These are phyloP conservation scores for Paramyrothecium sp. DNA, from an alignment of 2,329 filamentous ascomycete genomes.

Conservation along the genomic window DNA sequence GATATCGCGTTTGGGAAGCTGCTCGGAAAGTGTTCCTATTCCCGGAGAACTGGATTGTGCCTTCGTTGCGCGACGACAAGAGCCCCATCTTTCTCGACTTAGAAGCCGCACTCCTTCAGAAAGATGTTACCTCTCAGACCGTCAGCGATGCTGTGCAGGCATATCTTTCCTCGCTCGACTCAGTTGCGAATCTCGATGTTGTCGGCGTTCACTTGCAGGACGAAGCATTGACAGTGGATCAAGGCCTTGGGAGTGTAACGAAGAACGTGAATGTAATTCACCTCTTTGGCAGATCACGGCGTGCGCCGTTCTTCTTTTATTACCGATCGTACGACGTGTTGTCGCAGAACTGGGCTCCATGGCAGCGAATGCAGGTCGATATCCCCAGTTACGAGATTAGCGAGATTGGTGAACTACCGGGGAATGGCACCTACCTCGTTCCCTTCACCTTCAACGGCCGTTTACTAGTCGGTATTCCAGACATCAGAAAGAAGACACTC, in stretches of 20 bases:
- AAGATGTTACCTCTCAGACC: conserved; percentile 1
- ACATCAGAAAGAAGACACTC: background rate
- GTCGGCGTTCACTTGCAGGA: background rate
- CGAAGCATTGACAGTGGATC: background rate
- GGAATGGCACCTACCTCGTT: background rate
- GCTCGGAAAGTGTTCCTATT: conserved; percentile 6
- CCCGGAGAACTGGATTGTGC: conserved; percentile 9
- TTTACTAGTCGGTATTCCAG: background rate
- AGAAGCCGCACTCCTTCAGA: conserved; percentile 1
- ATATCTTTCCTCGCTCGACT: background rate
- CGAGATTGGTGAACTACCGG: background rate
- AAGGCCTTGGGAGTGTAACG: background rate
- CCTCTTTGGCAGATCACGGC: background rate
- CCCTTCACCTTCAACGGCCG: background rate
- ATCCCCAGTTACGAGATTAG: background rate
- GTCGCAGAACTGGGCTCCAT: background rate
- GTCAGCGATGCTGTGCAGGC: background rate
- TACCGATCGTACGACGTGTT: background rate
- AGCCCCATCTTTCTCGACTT: background rate
- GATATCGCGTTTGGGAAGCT: conserved; percentile 3
- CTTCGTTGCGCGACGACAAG: conserved; percentile 7
- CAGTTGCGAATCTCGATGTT: conserved; percentile 1
- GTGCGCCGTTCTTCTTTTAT: background rate
- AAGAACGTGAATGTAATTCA: background rate
- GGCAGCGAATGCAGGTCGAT: background rate